phyloP scores from a whole-genome alignment of 345 rosid genomes.

The Lumnitzera littorea region DNA sequence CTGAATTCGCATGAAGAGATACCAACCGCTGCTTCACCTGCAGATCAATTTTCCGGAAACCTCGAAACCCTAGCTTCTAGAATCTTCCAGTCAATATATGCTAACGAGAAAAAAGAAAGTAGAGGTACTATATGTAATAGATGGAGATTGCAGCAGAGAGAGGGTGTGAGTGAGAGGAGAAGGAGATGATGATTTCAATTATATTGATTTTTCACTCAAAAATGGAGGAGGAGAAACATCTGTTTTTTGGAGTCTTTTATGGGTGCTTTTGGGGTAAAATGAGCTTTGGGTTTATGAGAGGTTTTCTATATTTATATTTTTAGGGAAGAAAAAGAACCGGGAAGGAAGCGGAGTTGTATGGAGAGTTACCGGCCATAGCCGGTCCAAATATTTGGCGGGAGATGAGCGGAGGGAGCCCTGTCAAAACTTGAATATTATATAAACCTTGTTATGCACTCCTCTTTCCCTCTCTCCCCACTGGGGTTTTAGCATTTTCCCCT shows the following conservation, averaged over 20 bases:
- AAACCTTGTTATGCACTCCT: too few species aligned
- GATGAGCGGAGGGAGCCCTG: conserved; percentile 1
- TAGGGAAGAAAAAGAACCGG: background rate
- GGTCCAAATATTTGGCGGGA: conserved; percentile 18
- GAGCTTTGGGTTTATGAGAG: background rate
- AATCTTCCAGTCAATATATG: conserved; percentile 10
- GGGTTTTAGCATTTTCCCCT: too few species aligned
- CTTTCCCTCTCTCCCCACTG: too few species aligned
- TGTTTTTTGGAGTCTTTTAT: background rate
- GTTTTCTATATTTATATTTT: too few species aligned
- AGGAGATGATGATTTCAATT: background rate
- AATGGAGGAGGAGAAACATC: background rate
- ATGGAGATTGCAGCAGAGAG: background rate
- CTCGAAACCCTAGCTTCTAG: conserved; percentile 4
- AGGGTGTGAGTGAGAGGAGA: background rate
- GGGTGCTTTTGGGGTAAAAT: background rate
- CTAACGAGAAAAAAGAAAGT: background rate
- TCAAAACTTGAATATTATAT: background rate
- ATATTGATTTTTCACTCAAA: too few species aligned
- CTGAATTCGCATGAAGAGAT: background rate
- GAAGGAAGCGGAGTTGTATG: background rate
- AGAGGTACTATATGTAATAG: background rate
- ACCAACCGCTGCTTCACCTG: background rate
- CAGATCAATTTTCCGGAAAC: too few species aligned
- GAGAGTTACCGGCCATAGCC: conserved; percentile 9